Base-by-base conservation (phyloP, 164 flowering plant species). In the Stephania cephalantha region DNA sequence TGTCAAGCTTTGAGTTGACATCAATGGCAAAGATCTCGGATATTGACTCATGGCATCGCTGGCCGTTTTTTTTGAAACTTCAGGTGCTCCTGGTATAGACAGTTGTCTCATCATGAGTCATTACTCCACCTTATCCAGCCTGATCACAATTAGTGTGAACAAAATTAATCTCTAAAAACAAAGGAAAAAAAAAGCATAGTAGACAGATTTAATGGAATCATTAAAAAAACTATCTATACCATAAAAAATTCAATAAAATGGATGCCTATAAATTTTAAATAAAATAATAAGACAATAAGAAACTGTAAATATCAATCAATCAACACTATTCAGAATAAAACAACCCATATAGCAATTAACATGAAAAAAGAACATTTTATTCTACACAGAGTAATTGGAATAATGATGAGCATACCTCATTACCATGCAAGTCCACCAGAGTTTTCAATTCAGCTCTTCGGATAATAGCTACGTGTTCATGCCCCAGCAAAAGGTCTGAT, bases 121-220 rank as follows among this genome's bases (percentile, higher is more conserved):
- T 83, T 78, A 93, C 99, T 69, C 99, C 99, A 76, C 99, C 99
- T 86, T 95, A 93, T 79, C 99, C 99, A 73, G 99, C 99, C 99
- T 95, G 79, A 58, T 75, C 25, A 74, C 71, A 69, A 75, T 31
- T 52, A 55, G 6, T 20, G 18, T 35, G 63, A 63, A 25, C 9
- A 64, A 1, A 65, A 35, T 11, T 35, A 31, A 55, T 50, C 13
- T 30, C 50, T 63, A 63, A 65, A 31, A 31, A 31, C 2, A 1
- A 31, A 31, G 3, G 35, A 31, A 31, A 31, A 76, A 2, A 12
- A 0, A 52, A 63, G 71, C 45, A 18, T 44, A 65, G 35, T 68
- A 73, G 74, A 45, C 10, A 9, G 45, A 25, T 64, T n/a, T 20
- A 7, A 31, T 48, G 52, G 7, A 63, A 65, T 4, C 29, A 50